A percentile compares a stretch with the other conserved stretches of the same genome.
Evolutionary conservation across 768 basidiomycete genomes (phyloP).

Genomic region (Coprinellus aureogranulatus): DNA sequence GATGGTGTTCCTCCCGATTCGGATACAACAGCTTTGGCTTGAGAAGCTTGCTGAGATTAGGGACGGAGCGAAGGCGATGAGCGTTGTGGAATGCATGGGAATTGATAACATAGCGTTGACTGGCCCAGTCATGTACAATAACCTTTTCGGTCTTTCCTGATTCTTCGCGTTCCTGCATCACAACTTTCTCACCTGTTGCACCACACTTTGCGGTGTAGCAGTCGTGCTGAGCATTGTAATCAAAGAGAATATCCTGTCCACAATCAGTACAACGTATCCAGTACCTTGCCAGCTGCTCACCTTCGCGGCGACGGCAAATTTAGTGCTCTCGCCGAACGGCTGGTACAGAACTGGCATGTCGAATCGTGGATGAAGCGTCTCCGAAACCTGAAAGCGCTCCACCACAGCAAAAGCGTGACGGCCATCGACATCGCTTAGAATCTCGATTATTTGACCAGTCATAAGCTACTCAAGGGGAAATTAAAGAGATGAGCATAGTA

Average conservation of each 20-base stretch:
- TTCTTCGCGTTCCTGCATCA: conserved; percentile 4
- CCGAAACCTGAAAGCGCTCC: background rate
- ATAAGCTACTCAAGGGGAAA: background rate
- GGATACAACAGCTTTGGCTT: too few relatives aligned
- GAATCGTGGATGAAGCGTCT: background rate
- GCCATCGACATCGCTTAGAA: background rate
- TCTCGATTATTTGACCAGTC: background rate
- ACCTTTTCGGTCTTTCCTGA: conserved; percentile 6
- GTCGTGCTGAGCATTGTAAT: background rate
- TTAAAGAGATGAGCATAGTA: too few relatives aligned
- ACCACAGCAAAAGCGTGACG: background rate
- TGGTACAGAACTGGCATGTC: background rate
- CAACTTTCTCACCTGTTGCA: background rate
- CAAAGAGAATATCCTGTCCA: background rate
- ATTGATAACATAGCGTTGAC: conserved; percentile 16
- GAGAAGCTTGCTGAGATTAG: too few relatives aligned
- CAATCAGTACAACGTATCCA: background rate
- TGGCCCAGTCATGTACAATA: conserved; percentile 20
- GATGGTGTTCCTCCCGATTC: too few relatives aligned
- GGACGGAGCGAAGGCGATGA: too few relatives aligned
- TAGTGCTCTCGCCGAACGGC: background rate
- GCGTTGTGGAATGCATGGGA: conserved; percentile 4
- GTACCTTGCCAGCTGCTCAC: background rate
- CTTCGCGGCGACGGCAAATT: background rate
- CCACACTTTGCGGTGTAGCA: background rate